Evolutionary conservation across 2,329 filamentous ascomycete genomes (phyloP).

Genomic region (Rhinocladiella similis): DNA sequence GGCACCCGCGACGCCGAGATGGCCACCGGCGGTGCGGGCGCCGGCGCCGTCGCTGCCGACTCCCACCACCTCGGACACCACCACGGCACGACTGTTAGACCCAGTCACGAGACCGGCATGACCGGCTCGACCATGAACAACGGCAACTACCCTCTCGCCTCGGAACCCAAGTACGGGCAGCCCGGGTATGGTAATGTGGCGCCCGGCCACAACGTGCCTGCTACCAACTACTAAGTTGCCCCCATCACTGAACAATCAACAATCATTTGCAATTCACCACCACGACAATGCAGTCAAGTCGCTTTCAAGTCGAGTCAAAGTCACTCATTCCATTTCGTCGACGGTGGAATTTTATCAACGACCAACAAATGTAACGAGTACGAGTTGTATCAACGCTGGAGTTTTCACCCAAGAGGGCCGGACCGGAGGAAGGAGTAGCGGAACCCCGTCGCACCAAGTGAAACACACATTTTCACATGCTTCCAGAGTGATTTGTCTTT

Average conservation of each 20-base stretch:
- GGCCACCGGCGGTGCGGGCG: slow-evolving; percentile 34
- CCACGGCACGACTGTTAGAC: slow-evolving; percentile 47
- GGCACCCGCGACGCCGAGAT: slow-evolving; percentile 46
- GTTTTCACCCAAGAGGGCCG: too few species aligned
- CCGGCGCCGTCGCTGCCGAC: slow-evolving; percentile 28
- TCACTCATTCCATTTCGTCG: too few species aligned
- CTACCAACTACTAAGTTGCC: background rate
- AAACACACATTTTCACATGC: too few species aligned
- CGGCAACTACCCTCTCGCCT: slow-evolving; percentile 29
- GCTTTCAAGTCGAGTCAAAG: too few species aligned
- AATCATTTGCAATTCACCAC: background rate
- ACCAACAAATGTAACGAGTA: too few species aligned
- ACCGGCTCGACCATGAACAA: slow-evolving; percentile 48
- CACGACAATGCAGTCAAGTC: too few species aligned
- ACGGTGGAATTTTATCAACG: too few species aligned
- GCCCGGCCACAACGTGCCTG: slow-evolving; percentile 2
- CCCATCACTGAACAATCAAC: background rate
- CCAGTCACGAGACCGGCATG: slow-evolving; percentile 52
- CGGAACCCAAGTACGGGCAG: slow-evolving; percentile 36
- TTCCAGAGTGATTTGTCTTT: too few species aligned
- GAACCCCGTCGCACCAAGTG: too few species aligned
- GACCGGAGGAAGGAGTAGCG: too few species aligned
- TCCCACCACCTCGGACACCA: slow-evolving; percentile 30
- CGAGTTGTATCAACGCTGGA: too few species aligned
- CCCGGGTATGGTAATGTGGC: slow-evolving; percentile 23